These are phyloP conservation scores for Ophiocordyceps camponoti-floridani DNA, from an alignment of 2,329 filamentous ascomycete genomes.

Conservation along the genomic window DNA sequence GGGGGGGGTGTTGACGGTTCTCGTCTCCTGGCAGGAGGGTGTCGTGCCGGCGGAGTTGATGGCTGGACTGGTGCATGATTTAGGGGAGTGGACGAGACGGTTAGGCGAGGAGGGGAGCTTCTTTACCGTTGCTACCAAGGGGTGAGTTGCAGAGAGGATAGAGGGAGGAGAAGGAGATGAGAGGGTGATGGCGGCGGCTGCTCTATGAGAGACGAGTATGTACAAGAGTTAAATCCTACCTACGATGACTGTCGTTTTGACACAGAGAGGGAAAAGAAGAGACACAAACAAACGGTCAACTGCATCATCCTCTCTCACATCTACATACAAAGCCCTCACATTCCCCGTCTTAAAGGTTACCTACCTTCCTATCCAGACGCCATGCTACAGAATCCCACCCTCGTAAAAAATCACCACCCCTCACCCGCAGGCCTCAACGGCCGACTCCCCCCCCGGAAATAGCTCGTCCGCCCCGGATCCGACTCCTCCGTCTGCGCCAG, in stretches of 20 bases:
- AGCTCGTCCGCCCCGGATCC: conserved; percentile 35
- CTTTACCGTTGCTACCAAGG: conserved; percentile 1
- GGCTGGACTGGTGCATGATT: conserved; percentile 16
- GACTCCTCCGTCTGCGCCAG: conserved; percentile 33
- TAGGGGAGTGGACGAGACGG: conserved; percentile 9
- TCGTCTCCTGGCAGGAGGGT: conserved; percentile 28
- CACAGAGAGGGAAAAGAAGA: too few species aligned
- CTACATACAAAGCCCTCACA: too few species aligned
- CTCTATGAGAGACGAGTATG: too few species aligned
- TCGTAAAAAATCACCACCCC: conserved; percentile 15
- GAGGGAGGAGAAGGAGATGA: too few species aligned
- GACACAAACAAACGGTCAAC: too few species aligned
- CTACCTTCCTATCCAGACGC: not conserved
- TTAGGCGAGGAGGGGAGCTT: conserved; percentile 8
- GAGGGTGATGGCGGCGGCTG: too few species aligned
- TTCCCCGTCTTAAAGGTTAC: too few species aligned
- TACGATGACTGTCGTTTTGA: too few species aligned
- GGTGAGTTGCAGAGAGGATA: not conserved
- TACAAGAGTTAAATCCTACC: too few species aligned
- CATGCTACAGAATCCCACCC: not conserved
- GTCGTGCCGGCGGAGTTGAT: conserved; percentile 20
- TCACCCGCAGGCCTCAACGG: conserved; percentile 16
- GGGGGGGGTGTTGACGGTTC: conserved; percentile 20
- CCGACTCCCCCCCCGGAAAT: conserved; percentile 26
- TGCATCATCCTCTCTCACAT: too few species aligned